phyloP scores from a whole-genome alignment of 2,329 filamentous ascomycete genomes.

The Fusarium sp. region DNA sequence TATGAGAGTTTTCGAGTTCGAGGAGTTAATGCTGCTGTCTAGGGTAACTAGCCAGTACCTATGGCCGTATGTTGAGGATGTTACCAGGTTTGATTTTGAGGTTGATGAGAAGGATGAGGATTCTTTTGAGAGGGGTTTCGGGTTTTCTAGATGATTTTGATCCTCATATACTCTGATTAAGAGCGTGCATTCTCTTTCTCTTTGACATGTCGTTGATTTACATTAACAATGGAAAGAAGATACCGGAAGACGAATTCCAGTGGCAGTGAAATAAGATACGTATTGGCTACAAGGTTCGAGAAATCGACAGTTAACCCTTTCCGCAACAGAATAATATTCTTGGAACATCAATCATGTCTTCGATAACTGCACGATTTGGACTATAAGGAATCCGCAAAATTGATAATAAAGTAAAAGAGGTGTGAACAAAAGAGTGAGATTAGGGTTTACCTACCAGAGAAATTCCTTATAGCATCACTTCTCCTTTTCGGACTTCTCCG shows the following conservation, averaged over 20 bases:
- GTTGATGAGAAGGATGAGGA: slow-evolving; percentile 56
- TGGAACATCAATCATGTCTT: no score
- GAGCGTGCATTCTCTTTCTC: neutral
- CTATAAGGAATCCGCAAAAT: rapidly evolving
- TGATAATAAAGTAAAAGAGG: neutral
- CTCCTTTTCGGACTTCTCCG: neutral
- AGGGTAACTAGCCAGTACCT: slow-evolving; percentile 64
- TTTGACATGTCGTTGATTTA: neutral
- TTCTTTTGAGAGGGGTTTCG: slow-evolving; percentile 36
- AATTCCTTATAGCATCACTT: neutral
- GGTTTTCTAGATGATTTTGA: neutral
- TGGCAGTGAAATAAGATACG: neutral
- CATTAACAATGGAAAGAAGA: neutral
- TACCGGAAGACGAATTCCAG: neutral
- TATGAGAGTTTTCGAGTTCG: rapidly evolving
- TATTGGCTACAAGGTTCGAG: neutral
- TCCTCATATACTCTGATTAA: neutral
- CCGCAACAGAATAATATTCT: no score
- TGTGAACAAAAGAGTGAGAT: neutral
- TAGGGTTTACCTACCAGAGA: neutral
- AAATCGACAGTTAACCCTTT: no score
- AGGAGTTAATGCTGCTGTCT: neutral
- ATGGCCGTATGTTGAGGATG: slow-evolving; percentile 65
- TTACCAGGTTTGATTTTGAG: slow-evolving; percentile 67
- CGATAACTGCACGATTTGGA: neutral